A percentile compares a stretch with the other conserved stretches of the same genome.
Evolutionary conservation across 2,329 filamentous ascomycete genomes (phyloP).

Genomic region (Diaporthe nobilis): DNA sequence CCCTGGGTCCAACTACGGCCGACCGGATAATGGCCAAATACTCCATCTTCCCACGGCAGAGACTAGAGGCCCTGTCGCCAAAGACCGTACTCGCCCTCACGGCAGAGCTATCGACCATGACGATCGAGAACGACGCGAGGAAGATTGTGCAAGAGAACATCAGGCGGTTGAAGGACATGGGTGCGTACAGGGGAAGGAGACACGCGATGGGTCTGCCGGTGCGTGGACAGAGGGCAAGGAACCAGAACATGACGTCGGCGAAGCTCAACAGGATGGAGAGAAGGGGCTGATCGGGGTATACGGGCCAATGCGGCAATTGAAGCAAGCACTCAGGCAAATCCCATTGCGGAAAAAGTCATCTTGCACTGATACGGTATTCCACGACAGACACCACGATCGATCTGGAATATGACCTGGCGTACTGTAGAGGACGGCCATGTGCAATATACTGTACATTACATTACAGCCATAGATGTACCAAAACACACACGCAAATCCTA

Average conservation of each 20-base stretch:
- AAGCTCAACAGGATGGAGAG: slow-evolving; percentile 74
- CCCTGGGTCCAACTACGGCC: slow-evolving; percentile 79
- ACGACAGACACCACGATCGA: neutral
- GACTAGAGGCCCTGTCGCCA: slow-evolving; percentile 80
- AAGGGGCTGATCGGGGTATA: slow-evolving; percentile 50
- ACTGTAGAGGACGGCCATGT: neutral
- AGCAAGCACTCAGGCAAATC: neutral
- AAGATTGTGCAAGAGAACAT: slow-evolving; percentile 89
- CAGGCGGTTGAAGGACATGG: slow-evolving; percentile 87
- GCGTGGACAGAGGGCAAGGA: slow-evolving; percentile 89
- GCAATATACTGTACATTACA: slow-evolving; percentile 28
- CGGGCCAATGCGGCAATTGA: neutral
- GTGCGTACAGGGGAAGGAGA: slow-evolving; percentile 87
- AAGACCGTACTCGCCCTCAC: slow-evolving; percentile 87
- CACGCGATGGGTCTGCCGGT: slow-evolving; percentile 96
- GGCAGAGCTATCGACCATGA: slow-evolving; percentile 90
- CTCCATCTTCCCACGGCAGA: slow-evolving; percentile 87
- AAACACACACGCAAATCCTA: neutral
- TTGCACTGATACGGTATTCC: neutral
- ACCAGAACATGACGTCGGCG: slow-evolving; percentile 74
- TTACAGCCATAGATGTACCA: neutral
- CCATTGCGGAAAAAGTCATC: neutral
- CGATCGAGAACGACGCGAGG: slow-evolving; percentile 89
- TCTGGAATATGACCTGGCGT: neutral
- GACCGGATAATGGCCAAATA: slow-evolving; percentile 87